Evolutionary conservation across 495 filamentous ascomycete genomes (phyloP).

Genomic region (Daldinia vernicosa): DNA sequence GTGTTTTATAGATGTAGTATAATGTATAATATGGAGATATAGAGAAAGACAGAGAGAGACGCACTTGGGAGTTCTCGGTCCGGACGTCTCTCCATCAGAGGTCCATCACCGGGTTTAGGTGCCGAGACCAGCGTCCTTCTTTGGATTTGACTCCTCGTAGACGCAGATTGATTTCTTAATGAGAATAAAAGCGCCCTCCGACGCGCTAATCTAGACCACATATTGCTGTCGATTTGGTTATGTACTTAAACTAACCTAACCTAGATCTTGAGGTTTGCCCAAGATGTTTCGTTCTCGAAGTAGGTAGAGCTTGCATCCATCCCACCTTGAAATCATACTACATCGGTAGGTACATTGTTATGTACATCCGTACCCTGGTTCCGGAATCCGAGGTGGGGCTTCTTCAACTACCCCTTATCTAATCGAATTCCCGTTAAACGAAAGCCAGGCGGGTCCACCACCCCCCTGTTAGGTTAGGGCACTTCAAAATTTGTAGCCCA

Average conservation of each 20-base stretch:
- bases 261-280: slow-evolving; percentile 18
- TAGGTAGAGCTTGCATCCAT: too few relatives aligned
- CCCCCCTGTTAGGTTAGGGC: slow-evolving; percentile 38
- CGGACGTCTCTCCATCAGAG: slow-evolving; percentile 79
- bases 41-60: slow-evolving; percentile 15
- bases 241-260: too few relatives aligned
- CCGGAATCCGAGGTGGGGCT: neutral
- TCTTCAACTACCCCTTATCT: slow-evolving; percentile 15
- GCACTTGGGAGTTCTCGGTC: slow-evolving; percentile 80
- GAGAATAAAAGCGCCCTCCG: slow-evolving; percentile 43
- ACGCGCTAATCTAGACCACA: slow-evolving; percentile 53
- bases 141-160: slow-evolving; percentile 36
- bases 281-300: slow-evolving; percentile 17
- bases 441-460: slow-evolving; percentile 8
- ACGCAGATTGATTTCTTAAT: slow-evolving; percentile 27
- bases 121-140: slow-evolving; percentile 53
- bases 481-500: slow-evolving; percentile 37
- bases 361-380: too few relatives aligned
- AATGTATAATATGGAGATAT: too few relatives aligned
- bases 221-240: slow-evolving; percentile 33
- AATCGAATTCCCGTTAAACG: slow-evolving; percentile 14
- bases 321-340: slow-evolving; percentile 35
- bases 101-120: slow-evolving; percentile 66
- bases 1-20: neutral
- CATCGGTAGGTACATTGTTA: slow-evolving; percentile 21